phyloP scores from a whole-genome alignment of 768 basidiomycete species.

The Lactifluus pinguis region DNA sequence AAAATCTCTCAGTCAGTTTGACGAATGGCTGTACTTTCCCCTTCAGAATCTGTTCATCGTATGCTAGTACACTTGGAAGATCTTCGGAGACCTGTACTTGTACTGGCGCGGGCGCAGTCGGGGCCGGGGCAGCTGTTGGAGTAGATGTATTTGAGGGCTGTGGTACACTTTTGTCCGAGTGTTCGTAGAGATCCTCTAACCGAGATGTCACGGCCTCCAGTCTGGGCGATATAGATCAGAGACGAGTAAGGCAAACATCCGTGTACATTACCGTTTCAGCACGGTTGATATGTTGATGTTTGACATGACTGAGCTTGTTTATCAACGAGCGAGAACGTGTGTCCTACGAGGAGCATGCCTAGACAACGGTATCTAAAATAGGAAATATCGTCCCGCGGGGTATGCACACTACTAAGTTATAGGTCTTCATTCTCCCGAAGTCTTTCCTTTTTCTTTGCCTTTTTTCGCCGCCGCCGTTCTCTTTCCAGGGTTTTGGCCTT shows the following conservation, averaged over 20 bases:
- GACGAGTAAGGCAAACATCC: not conserved
- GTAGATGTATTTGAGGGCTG: slow-evolving; percentile 23
- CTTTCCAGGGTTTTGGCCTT: slow-evolving; percentile 31
- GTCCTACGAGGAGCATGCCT: not conserved
- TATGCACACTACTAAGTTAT: not conserved
- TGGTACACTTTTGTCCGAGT: slow-evolving; percentile 17
- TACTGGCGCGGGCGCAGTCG: slow-evolving; percentile 30
- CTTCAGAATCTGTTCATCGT: slow-evolving; percentile 63
- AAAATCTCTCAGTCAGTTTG: slow-evolving; percentile 61
- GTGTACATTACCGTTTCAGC: slow-evolving; percentile 14
- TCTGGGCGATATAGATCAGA: slow-evolving; percentile 31
- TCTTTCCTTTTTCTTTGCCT: slow-evolving; percentile 22
- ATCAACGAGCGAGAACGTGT: not conserved
- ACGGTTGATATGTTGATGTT: slow-evolving; percentile 18
- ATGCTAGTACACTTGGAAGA: slow-evolving; percentile 60
- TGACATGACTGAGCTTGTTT: slow-evolving; percentile 8
- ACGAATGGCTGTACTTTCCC: slow-evolving; percentile 68
- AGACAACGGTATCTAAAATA: not conserved
- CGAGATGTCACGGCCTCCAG: slow-evolving; percentile 90
- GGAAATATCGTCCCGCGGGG: not conserved
- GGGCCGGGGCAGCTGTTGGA: slow-evolving; percentile 24
- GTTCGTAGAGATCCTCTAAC: slow-evolving; percentile 76
- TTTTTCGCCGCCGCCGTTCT: slow-evolving; percentile 30
- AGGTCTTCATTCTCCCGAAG: slow-evolving; percentile 5
- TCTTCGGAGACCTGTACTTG: slow-evolving; percentile 30